Base-by-base conservation (phyloP, 192 early-diverging fungal species). In the Backusella psychrophila region DNA sequence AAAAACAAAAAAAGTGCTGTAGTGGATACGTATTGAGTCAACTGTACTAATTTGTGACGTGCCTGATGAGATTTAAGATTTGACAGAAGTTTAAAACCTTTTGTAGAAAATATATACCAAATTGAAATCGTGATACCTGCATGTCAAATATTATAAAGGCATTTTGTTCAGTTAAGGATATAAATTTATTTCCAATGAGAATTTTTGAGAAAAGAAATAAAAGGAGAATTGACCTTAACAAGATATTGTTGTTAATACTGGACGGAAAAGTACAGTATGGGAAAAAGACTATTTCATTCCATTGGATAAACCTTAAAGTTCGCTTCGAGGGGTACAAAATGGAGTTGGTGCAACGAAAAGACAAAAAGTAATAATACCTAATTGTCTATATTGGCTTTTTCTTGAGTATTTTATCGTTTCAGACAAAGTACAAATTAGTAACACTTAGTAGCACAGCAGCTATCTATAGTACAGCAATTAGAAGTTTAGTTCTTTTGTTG, bases 191-290 rank as follows among this genome's bases (percentile, higher is more conserved):
- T 49, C 26, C 21, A 63, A 11, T 63, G 56, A 63, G 56, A 63
- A 63, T 63, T 63, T 63, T 63, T 63, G 8, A 11, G 4, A 26
- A 63, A 3, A 39, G 11, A 39, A 53, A 53, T 53, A 53, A 53
- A 29, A 63, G 56, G 56, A 26, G 56, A 63, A 63, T 63, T 63
- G 56, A 63, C 56, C 56, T 63, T 63, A 63, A 63, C 56, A 29
- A 63, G 56, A 11, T 29, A 26, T 14, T 63, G 21, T 63, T 23
- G 56, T 14, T 29, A 11, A 63, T 63, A 23, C 21, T 14, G 56
- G 11, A 15, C 56, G 23, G 56, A 63, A 63, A 63, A 63, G 56
- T 63, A 3, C 23, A 63, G 56, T 63, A 63, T 63, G 56, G 56
- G 56, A 63, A 63, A 63, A 63, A 3, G 26, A 0, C 21, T 23